Evolutionary conservation across 75 land plant genomes (phyloP).

Genomic region (Pseudotsuga menziesii): DNA sequence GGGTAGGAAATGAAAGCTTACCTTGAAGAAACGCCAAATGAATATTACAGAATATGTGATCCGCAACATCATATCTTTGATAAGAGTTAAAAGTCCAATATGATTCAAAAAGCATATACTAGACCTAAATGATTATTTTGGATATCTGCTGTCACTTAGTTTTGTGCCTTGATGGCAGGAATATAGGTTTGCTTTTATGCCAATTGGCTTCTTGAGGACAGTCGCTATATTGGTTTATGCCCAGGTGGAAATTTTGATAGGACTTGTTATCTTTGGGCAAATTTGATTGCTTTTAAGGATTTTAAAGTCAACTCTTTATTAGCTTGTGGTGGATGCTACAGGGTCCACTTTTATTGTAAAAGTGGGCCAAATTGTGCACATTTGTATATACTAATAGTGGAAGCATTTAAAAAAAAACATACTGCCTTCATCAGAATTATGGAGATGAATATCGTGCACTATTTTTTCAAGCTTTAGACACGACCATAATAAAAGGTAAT

Average conservation of each 20-base stretch:
- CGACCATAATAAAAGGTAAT: not conserved
- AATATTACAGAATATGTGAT: slow-evolving; percentile 71
- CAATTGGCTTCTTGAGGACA: not conserved
- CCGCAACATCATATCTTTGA: slow-evolving; percentile 79
- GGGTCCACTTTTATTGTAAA: too few relatives aligned
- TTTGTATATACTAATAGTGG: too few relatives aligned
- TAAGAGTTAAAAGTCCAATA: slow-evolving; percentile 31
- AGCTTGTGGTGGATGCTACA: too few relatives aligned
- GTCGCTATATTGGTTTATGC: not conserved
- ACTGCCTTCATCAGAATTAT: not conserved
- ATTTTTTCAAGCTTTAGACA: not conserved
- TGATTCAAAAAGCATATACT: not conserved
- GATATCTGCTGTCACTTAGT: not conserved
- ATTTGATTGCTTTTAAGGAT: too few relatives aligned
- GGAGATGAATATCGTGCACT: not conserved
- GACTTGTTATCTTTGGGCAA: not conserved
- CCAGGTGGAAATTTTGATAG: not conserved
- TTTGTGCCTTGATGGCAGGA: slow-evolving; percentile 9
- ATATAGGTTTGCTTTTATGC: not conserved
- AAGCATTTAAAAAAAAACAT: too few relatives aligned
- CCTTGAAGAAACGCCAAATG: slow-evolving; percentile 69
- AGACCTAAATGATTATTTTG: not conserved
- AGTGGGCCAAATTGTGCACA: too few relatives aligned
- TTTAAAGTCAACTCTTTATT: too few relatives aligned
- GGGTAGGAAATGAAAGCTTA: slow-evolving; percentile 13